Percentiles rank a stretch among this genome's conserved stretches.
Evolutionary conservation across 192 early-diverging fungal genomes (phyloP).

Genomic region (Pilobolus umbonatus): DNA sequence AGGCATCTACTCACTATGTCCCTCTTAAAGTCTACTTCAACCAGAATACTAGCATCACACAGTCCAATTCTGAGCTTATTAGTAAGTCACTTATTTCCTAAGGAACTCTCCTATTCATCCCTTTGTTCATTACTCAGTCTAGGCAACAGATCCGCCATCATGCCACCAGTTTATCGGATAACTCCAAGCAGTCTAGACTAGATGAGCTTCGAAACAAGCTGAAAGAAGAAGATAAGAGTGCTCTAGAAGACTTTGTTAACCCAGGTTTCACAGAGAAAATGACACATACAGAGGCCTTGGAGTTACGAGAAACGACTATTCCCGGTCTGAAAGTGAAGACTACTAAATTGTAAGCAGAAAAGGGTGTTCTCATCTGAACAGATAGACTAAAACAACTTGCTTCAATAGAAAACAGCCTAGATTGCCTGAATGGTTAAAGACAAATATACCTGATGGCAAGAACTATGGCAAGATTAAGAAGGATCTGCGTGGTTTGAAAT

Average conservation of each 20-base stretch:
- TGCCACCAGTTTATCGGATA: slow-evolving; percentile 20
- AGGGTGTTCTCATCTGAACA: neutral
- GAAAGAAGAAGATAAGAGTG: slow-evolving; percentile 33
- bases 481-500: slow-evolving; percentile 88
- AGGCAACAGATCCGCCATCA: slow-evolving; percentile 14
- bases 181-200: slow-evolving; percentile 38
- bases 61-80: neutral
- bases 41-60: neutral
- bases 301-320: slow-evolving; percentile 49
- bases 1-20: too few species aligned
- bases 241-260: slow-evolving; percentile 59
- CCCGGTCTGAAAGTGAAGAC: slow-evolving; percentile 34
- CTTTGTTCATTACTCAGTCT: neutral
- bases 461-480: slow-evolving; percentile 81
- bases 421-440: slow-evolving; percentile 94
- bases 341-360: slow-evolving; percentile 22
- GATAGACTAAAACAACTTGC: neutral
- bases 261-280: slow-evolving; percentile 41
- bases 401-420: slow-evolving; percentile 45
- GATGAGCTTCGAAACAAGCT: slow-evolving; percentile 36
- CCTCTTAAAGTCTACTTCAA: neutral
- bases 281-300: slow-evolving; percentile 54
- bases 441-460: slow-evolving; percentile 77
- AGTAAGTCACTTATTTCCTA: neutral
- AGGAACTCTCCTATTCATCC: neutral